Conservation (phyloP, 2,329 filamentous ascomycete species). For the Diaporthe destruens region DNA sequence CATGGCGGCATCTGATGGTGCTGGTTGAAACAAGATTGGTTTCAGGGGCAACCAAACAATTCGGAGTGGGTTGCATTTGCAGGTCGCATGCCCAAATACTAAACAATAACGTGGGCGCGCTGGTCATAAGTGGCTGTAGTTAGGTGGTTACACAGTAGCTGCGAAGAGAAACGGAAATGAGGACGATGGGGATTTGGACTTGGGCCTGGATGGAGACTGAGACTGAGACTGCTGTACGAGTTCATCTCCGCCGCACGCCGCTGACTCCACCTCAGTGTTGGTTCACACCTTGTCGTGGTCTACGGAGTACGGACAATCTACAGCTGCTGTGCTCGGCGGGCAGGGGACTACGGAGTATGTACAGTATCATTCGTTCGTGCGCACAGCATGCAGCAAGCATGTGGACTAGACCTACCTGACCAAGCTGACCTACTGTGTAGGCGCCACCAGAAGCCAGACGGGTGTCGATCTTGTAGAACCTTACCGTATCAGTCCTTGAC, state of each 20-base stretch:
- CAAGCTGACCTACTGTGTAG: neutral
- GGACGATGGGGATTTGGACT: conserved; percentile 21
- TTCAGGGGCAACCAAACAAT: conserved; percentile 36
- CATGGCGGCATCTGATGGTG: conserved; percentile 30
- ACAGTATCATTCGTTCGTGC: neutral
- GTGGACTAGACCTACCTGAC: neutral
- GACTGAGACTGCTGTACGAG: conserved; percentile 4
- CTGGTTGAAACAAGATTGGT: conserved; percentile 32
- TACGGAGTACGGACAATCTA: neutral
- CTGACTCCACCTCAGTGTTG: conserved; percentile 1
- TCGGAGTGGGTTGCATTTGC: conserved; percentile 11
- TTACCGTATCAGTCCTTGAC: conserved; percentile 19
- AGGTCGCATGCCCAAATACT: conserved; percentile 4
- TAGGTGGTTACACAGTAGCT: neutral
- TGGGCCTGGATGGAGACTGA: neutral
- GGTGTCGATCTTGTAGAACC: conserved; percentile 20
- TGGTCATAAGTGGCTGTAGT: conserved; percentile 15
- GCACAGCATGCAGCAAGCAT: neutral
- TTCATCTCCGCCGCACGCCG: conserved; percentile 26
- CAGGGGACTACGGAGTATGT: no score
- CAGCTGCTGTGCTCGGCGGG: neutral
- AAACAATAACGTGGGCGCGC: neutral
- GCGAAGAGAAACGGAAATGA: conserved; percentile 27
- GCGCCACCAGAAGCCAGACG: conserved; percentile 8
- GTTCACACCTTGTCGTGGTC: neutral